A percentile compares a stretch with the other conserved stretches of the same genome.
These are phyloP conservation scores for Cladosporium sp. DNA, from an alignment of 2,329 filamentous ascomycete species.

Conservation along the genomic window DNA sequence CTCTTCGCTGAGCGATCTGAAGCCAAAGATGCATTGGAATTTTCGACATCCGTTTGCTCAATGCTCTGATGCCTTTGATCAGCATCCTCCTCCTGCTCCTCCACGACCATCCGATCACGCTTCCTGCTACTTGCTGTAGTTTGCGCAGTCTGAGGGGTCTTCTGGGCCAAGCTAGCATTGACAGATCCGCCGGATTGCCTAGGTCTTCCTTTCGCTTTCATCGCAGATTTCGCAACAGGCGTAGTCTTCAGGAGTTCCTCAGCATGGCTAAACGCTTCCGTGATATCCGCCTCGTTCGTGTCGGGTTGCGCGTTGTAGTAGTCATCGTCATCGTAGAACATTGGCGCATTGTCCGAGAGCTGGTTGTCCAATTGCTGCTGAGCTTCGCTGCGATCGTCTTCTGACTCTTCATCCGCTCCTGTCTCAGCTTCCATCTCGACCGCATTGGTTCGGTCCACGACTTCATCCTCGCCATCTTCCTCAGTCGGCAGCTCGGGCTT, in stretches of 20 bases:
- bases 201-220: neutral
- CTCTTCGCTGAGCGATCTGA: conserved; percentile 1
- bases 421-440: conserved; percentile 11
- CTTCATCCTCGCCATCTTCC: conserved; percentile 2
- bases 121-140: conserved; percentile 4
- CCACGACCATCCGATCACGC: neutral
- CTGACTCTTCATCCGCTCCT: neutral
- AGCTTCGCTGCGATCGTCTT: neutral
- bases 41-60: conserved; percentile 5
- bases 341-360: conserved; percentile 12
- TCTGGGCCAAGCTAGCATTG: neutral
- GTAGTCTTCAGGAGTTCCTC: neutral
- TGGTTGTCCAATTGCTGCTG: conserved; percentile 3
- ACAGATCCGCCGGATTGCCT: neutral
- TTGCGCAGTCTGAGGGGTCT: neutral
- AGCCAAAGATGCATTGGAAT: neutral
- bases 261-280: conserved; percentile 1
- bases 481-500: conserved; percentile 9
- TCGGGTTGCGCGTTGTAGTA: conserved; percentile 2
- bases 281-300: conserved; percentile 1
- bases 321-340: conserved; percentile 15
- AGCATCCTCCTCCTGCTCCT: conserved; percentile 7
- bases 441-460: neutral
- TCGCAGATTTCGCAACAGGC: neutral
- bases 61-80: conserved; percentile 7